Base-by-base conservation (phyloP, 805 yeast species). In the Debaryomyces castellii region DNA sequence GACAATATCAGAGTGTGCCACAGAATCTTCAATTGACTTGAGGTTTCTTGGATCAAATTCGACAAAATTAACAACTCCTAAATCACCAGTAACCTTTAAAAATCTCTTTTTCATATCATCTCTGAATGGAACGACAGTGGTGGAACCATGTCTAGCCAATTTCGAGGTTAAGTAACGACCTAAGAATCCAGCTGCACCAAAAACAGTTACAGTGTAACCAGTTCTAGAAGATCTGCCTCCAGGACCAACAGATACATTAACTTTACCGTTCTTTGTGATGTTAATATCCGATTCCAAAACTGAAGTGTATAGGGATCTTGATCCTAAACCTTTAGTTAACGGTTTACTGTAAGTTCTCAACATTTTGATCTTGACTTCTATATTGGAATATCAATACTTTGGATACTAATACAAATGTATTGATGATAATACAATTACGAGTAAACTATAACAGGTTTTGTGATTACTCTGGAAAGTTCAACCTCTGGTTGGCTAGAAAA, bases 181-280 rank as follows among this genome's bases (percentile, higher is more conserved):
- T 48, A 89, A 69, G 63, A 85, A 83, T 1, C 96, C 96, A 39
- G 83, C 71, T 30, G 85, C 87, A 8, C 96, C 96, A 60, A 89
- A 89, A 2, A 89, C 94, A 1, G 96, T 87, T 18, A 91, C 96
- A 3, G 91, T 87, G 67, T 82, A 87, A 2, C 96, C 96, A 7
- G 92, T 83, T 71, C 95, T 78, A 23, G 95, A 87, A 4, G 92
- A 85, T 47, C 88, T 76, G 24, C 96, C 96, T 39, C 95, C 94
- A 41, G 79, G 69, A 49, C 96, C 96, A 28, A 75, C 72, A n/a
- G 87, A 65, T 37, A 85, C 63, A 54, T 82, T 76, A 37, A 89
- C 85, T 60, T 89, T 87, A 21, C 96, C 96, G 43, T 77, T 74
- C 52, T 81, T 77, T 45, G 92, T 84, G 66, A 88, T 81, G 62